Base-by-base conservation (phyloP, 768 basidiomycete species). In the Pisolithus albus region DNA sequence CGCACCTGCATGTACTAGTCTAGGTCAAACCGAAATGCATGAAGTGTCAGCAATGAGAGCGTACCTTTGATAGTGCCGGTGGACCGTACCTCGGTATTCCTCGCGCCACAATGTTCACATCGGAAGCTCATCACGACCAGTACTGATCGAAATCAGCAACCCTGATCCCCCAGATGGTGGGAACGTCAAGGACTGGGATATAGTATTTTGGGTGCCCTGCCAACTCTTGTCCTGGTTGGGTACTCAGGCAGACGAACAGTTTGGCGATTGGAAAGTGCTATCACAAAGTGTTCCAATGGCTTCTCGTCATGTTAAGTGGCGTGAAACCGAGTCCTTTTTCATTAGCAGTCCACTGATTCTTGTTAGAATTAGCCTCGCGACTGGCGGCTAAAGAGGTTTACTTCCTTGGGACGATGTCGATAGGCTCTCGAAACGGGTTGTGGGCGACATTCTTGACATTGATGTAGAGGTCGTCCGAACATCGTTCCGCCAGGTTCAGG, bases 81-180 rank as follows among this genome's bases (percentile, higher is more conserved):
- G 7, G 89, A 82, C 61, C 97, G 92, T 42, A 95, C 85, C 70
- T 98, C 95, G 65, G 95, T 99, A 69, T 99, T 98, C 39, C 76
- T 67, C 56, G 76, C 70, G 7, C 92, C 93, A 60, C 96, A 99
- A 61, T 92, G 84, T 52, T 95, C 91, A 65, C 96, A 99, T 51
- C 86, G 80, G 74, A 99, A 99, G 39, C 92, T 94, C 83, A 95
- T 92, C 54, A 98, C 82, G 56, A 99, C 88, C 47, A 98, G 74
- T 84, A 98, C 0, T 96, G 96, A 99, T 99, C 3, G 84, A 83
- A 0, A 94, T 97, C 21, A 23, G 21, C 21, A 69, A 73, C 41
- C 61, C 60, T 2, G 70, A 70, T 32, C 51, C 57, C 16, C 63
- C 56, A 10, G 57, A 63, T 8, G 8, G 38, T 10, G 56, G 53